A percentile compares a stretch with the other conserved stretches of the same genome.
Evolutionary conservation across 768 basidiomycete genomes (phyloP).

Genomic region (Epithele typhae): DNA sequence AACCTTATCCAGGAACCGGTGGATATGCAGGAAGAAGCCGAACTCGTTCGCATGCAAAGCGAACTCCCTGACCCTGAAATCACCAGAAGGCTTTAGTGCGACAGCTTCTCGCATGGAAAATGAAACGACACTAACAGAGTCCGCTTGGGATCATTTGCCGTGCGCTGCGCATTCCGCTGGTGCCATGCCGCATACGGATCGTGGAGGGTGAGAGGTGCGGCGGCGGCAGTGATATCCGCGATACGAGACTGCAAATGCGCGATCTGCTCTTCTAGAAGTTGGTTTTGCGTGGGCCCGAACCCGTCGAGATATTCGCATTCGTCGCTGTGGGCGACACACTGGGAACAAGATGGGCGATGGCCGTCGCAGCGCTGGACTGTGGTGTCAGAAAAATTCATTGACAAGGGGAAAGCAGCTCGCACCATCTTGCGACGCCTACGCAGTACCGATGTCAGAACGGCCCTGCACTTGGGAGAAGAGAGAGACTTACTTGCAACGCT

Average conservation of each 20-base stretch:
- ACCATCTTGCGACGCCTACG: slow-evolving; percentile 49
- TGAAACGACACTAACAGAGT: slow-evolving; percentile 5
- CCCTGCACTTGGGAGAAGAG: not conserved
- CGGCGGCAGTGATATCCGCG: slow-evolving; percentile 16
- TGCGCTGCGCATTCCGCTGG: not conserved
- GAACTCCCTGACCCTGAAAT: slow-evolving; percentile 31
- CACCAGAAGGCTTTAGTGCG: slow-evolving; percentile 1
- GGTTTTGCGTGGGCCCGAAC: slow-evolving; percentile 53
- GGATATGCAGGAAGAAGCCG: slow-evolving; percentile 59
- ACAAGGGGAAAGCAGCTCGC: slow-evolving; percentile 2
- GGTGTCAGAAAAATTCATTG: too few species aligned
- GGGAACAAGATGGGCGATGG: slow-evolving; percentile 56
- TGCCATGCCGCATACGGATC: slow-evolving; percentile 23
- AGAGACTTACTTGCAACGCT: slow-evolving; percentile 44
- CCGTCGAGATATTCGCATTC: slow-evolving; percentile 73
- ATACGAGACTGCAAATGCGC: slow-evolving; percentile 52
- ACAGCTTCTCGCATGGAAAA: not conserved
- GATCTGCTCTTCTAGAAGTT: slow-evolving; percentile 57
- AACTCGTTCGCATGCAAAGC: slow-evolving; percentile 51
- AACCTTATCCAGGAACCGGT: slow-evolving; percentile 36
- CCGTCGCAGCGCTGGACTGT: slow-evolving; percentile 61
- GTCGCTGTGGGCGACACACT: slow-evolving; percentile 58
- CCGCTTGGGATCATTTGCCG: slow-evolving; percentile 9
- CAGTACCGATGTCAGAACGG: not conserved
- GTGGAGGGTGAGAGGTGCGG: slow-evolving; percentile 19